A percentile compares a stretch with the other conserved stretches of the same genome.
phyloP scores from a whole-genome alignment of 2,329 filamentous ascomycete species.

The Zelopaecilomyces penicillatus region DNA sequence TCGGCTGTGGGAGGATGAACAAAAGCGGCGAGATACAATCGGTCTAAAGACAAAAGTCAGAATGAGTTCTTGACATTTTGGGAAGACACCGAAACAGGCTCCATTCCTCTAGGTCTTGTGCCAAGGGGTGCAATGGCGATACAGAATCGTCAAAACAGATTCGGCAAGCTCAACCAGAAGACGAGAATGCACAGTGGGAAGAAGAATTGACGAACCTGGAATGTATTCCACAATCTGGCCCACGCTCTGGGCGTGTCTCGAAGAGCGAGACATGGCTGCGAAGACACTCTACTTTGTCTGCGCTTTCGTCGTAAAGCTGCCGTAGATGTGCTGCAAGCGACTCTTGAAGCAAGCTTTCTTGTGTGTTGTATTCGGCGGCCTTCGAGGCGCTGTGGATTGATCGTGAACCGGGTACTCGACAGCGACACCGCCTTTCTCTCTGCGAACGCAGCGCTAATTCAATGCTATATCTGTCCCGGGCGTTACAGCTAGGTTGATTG shows the following conservation, averaged over 20 bases:
- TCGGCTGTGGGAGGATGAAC: conserved; percentile 69
- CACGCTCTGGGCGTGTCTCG: conserved; percentile 48
- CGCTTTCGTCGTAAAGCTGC: no score
- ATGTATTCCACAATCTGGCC: conserved; percentile 96
- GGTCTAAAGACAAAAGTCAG: conserved; percentile 50
- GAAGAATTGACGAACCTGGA: conserved; percentile 55
- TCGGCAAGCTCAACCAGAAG: background rate
- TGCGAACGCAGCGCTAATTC: no score
- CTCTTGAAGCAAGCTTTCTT: no score
- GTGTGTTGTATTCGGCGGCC: background rate
- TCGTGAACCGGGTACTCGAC: background rate
- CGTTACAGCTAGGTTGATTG: no score
- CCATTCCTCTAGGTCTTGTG: no score
- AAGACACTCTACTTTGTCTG: conserved; percentile 12
- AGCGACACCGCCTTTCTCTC: background rate
- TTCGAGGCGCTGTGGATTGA: background rate
- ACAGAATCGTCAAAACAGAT: conserved; percentile 13
- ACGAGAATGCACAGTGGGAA: background rate
- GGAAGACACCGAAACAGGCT: no score
- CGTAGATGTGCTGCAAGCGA: no score
- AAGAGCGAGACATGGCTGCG: conserved; percentile 43
- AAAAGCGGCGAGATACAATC: conserved; percentile 91
- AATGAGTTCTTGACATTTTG: no score
- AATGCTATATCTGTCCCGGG: no score
- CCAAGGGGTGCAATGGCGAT: background rate